A percentile compares a stretch with the other conserved stretches of the same genome.
These are phyloP conservation scores for Nadsonia starkeyi-henricii DNA, from an alignment of 1,139 yeast genomes.

Conservation along the genomic window DNA sequence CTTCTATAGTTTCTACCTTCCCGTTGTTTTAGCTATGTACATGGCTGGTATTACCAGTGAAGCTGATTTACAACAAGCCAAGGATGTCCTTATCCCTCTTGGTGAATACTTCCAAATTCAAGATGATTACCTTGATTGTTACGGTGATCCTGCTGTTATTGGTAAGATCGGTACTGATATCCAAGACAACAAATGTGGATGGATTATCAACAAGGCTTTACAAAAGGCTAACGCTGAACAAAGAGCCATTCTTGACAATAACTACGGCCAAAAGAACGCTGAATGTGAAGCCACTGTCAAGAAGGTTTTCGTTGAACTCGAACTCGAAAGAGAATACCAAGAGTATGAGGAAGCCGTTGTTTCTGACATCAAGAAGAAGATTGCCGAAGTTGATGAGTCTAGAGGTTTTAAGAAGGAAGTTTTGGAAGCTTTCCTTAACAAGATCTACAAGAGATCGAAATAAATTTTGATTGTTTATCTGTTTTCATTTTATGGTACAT, in stretches of 20 bases:
- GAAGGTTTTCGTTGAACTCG: slow-evolving; percentile 58
- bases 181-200: slow-evolving; percentile 95
- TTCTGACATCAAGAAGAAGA: slow-evolving; percentile 45
- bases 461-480: slow-evolving; percentile 20
- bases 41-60: slow-evolving; percentile 67
- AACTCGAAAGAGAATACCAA: slow-evolving; percentile 54
- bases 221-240: slow-evolving; percentile 68
- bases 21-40: slow-evolving; percentile 94
- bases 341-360: slow-evolving; percentile 77
- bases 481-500: too few relatives aligned
- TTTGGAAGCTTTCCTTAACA: slow-evolving; percentile 66
- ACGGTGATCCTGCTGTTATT: slow-evolving; percentile 92
- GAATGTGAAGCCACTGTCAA: slow-evolving; percentile 60
- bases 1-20: slow-evolving; percentile 90
- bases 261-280: slow-evolving; percentile 77
- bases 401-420: slow-evolving; percentile 86
- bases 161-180: slow-evolving; percentile 99
- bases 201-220: slow-evolving; percentile 93
- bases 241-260: slow-evolving; percentile 65
- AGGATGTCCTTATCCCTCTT: slow-evolving; percentile 76
- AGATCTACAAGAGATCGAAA: slow-evolving; percentile 88
- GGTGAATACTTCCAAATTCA: slow-evolving; percentile 99
- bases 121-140: slow-evolving; percentile 94
- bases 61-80: slow-evolving; percentile 74
- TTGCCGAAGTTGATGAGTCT: slow-evolving; percentile 65